Percentiles rank a stretch among this genome's conserved stretches.
phyloP scores from a whole-genome alignment of 805 yeast genomes.

The Yueomyces sp. region DNA sequence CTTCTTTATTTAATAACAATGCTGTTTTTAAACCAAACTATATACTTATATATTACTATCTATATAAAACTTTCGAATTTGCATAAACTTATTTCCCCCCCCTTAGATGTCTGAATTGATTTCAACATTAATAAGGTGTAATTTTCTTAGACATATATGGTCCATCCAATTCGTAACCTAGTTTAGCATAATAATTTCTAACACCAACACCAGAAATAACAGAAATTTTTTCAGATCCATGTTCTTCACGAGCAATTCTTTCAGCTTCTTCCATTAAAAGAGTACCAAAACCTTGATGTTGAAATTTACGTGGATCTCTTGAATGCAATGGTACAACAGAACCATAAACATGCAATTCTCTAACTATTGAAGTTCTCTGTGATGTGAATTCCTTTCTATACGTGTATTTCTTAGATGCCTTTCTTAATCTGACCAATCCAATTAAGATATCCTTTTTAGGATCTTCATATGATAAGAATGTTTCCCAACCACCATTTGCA shows the following conservation, averaged over 20 bases:
- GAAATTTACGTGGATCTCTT: slow-evolving; percentile 94
- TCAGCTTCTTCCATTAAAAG: slow-evolving; percentile 97
- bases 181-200: slow-evolving; percentile 82
- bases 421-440: slow-evolving; percentile 77
- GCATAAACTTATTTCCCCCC: not conserved
- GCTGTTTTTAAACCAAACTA: too few relatives aligned
- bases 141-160: slow-evolving; percentile 85
- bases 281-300: slow-evolving; percentile 98
- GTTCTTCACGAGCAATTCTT: slow-evolving; percentile 88
- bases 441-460: slow-evolving; percentile 92
- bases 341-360: slow-evolving; percentile 95
- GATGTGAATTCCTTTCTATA: slow-evolving; percentile 75
- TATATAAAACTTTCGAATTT: too few relatives aligned
- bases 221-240: slow-evolving; percentile 79
- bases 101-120: too few relatives aligned
- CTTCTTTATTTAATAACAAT: too few relatives aligned
- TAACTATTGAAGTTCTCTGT: slow-evolving; percentile 85
- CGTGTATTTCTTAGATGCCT: slow-evolving; percentile 80
- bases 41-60: not conserved
- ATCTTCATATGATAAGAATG: slow-evolving; percentile 90
- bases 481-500: slow-evolving; percentile 99
- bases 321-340: slow-evolving; percentile 94
- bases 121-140: not conserved
- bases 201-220: slow-evolving; percentile 98
- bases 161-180: slow-evolving; percentile 88